phyloP scores from a whole-genome alignment of 108 stramenopile species.

The Cyclotella choctawhatcheeana region DNA sequence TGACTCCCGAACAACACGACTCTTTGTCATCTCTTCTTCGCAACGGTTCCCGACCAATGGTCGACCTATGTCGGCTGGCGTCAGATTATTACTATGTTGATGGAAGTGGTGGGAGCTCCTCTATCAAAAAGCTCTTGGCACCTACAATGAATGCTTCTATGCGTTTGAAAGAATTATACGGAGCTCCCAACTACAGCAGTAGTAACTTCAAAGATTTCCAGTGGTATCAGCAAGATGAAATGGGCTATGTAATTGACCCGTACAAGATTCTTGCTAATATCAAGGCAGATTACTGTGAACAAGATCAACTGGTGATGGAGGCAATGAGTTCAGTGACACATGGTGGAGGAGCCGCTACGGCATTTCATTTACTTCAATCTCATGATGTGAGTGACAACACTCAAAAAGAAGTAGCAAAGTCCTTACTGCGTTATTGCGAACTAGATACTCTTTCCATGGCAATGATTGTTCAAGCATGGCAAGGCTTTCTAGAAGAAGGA shows the following conservation, averaged over 20 bases:
- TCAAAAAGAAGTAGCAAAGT: conserved; percentile 23
- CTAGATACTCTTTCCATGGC: conserved; percentile 64
- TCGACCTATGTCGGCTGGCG: conserved; percentile 52
- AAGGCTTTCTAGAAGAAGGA: conserved; percentile 37
- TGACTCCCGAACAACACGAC: conserved; percentile 31
- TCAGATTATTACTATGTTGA: conserved; percentile 53
- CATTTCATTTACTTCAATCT: conserved; percentile 43
- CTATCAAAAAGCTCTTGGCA: conserved; percentile 50
- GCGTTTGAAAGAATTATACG: conserved; percentile 36
- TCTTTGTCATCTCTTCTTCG: conserved; percentile 39
- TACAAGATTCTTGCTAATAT: conserved; percentile 52
- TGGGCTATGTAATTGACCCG: conserved; percentile 37
- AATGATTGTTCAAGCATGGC: conserved; percentile 64
- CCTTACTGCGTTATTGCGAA: conserved; percentile 62
- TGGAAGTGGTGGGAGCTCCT: conserved; percentile 58
- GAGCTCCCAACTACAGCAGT: conserved; percentile 47
- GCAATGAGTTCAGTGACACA: conserved; percentile 22
- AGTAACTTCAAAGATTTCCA: conserved; percentile 54
- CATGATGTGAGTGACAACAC: conserved; percentile 17
- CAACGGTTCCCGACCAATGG: conserved; percentile 38
- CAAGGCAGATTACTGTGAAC: conserved; percentile 21
- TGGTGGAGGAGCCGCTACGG: conserved; percentile 49
- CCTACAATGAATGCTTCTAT: conserved; percentile 52
- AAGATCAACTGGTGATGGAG: conserved; percentile 1
- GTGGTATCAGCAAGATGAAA: conserved; percentile 50